phyloP scores from a whole-genome alignment of 331 rosid genomes.

The Quercus lobata region DNA sequence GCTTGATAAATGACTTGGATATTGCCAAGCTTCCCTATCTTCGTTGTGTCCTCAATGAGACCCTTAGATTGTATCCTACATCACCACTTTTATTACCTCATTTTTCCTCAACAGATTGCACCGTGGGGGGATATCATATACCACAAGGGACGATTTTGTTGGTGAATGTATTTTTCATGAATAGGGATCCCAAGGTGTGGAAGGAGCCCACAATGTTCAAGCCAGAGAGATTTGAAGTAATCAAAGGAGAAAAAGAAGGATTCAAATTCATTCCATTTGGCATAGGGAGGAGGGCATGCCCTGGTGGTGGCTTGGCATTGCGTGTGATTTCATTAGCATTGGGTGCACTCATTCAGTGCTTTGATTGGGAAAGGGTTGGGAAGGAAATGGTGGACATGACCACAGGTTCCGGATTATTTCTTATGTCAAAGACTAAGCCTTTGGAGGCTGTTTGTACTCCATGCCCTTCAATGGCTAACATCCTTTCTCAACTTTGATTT shows the following conservation, averaged over 20 bases:
- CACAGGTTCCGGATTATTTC: background rate
- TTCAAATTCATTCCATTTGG: slow-evolving; percentile 11
- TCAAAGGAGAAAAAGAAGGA: background rate
- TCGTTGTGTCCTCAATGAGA: background rate
- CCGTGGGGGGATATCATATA: background rate
- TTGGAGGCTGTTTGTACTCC: background rate
- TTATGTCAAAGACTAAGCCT: background rate
- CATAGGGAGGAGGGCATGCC: background rate
- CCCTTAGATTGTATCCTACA: slow-evolving; percentile 1
- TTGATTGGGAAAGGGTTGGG: background rate
- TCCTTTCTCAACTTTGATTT: background rate
- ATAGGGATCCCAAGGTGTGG: slow-evolving; percentile 18
- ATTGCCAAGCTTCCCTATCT: background rate
- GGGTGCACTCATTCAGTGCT: background rate
- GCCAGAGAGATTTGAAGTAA: slow-evolving; percentile 13
- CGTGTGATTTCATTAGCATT: background rate
- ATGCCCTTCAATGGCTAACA: background rate
- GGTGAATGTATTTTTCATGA: background rate
- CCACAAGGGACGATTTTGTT: background rate
- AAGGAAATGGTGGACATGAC: background rate
- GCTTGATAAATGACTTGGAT: background rate
- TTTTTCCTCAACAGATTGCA: background rate
- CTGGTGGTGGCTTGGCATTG: background rate
- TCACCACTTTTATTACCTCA: slow-evolving; percentile 1
- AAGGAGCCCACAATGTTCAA: background rate